Evolutionary conservation across 345 rosid genomes (phyloP), one percentile per base, ranked within the genome.

Genomic region (Physaria fendleri): DNA sequence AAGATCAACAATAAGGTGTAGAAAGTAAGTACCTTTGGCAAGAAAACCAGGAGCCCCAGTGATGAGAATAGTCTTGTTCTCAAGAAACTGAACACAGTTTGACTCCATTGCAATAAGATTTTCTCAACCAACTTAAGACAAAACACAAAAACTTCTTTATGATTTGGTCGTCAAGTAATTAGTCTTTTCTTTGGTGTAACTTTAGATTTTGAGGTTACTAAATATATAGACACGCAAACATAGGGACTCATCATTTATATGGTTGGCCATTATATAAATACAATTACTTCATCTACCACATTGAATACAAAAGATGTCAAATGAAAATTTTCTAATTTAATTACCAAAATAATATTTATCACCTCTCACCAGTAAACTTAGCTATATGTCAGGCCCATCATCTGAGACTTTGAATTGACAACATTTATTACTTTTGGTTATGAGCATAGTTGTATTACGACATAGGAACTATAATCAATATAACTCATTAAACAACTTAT

Each of bases 1-100:
- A 33, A 14, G 43, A n/a, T 49, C 8, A 39, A 37, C 22, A 64
- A 37, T 2, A 11, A 24, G 25, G 22, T 59, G 21, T 34, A 32
- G 24, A 48, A 59, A 58, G 45, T 25, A 27, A 35, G 37, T 60
- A 72, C 78, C 62, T 38, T 79, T 79, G 27, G 71, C 83, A 29
- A 79, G 70, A 44, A 76, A 79, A 10, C 83, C 83, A 45, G 83
- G 69, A 35, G 71, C 75, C 12, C 84, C 84, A 17, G 77, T 74
- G 62, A 79, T 58, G 47, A 79, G 48, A 55, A 77, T 62, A 12
- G 69, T 71, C 67, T 79, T 79, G 38, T 69, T 45, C 45, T 44
- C 66, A 8, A 79, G 63, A 66, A 71, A 75, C 11, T 50, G 56
- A 53, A 65, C 15, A 43, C 53, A 63, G 9, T 56, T 70, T 9